Evolutionary conservation across 2,329 filamentous ascomycete genomes (phyloP).

Genomic region (Fusarium devonianum): DNA sequence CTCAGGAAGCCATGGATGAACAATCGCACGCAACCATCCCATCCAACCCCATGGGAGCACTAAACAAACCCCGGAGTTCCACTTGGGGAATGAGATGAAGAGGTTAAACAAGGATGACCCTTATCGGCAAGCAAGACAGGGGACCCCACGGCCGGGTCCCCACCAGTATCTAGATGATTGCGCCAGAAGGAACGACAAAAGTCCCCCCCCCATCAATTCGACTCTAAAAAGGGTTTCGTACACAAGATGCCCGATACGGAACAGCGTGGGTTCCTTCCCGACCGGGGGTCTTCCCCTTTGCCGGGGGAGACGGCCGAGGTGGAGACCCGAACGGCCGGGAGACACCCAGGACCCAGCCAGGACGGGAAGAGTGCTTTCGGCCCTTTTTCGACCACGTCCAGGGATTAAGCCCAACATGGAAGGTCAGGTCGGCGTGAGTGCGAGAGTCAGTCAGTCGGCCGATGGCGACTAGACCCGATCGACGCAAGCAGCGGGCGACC

Average conservation of each 20-base stretch:
- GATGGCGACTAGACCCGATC: constrained; percentile 4
- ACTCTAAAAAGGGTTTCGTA: no score
- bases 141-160: constrained; percentile 2
- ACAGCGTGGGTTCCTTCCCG: neutral
- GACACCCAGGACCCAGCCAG: no score
- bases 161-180: neutral
- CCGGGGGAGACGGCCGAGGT: constrained; percentile 20
- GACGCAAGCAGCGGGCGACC: no score
- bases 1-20: neutral
- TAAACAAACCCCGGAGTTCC: constrained; percentile 14
- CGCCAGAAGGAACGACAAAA: constrained; percentile 28
- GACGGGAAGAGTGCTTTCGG: no score
- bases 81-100: no score
- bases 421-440: constrained; percentile 12
- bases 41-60: neutral
- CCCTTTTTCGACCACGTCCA: constrained; percentile 19
- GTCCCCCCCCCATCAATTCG: constrained; percentile 5
- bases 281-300: constrained; percentile 18
- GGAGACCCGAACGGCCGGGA: neutral
- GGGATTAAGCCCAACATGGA: constrained; percentile 19
- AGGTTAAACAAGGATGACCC: constrained; percentile 20
- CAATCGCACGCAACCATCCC: constrained; percentile 7
- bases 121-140: constrained; percentile 28
- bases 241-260: no score
- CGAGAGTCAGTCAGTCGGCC: constrained; percentile 6